phyloP scores from a whole-genome alignment of 495 filamentous ascomycete genomes.

The Penicillium canescens region DNA sequence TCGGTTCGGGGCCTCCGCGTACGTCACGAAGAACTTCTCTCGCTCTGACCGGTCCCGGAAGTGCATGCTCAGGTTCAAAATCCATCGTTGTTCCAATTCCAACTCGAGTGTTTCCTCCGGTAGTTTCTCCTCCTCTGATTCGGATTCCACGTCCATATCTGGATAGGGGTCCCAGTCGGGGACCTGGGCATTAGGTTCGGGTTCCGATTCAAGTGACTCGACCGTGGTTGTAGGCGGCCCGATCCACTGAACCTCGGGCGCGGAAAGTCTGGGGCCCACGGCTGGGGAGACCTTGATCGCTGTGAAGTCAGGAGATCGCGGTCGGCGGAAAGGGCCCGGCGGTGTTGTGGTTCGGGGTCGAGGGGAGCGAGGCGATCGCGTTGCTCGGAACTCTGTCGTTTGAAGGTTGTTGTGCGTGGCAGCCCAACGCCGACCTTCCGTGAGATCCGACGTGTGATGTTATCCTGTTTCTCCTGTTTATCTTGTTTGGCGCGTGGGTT shows the following conservation, averaged over 20 bases:
- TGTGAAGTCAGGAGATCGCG: constrained; percentile 52
- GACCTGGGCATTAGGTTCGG: constrained; percentile 19
- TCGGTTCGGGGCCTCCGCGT: constrained; percentile 71
- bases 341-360: constrained; percentile 55
- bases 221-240: constrained; percentile 39
- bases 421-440: constrained; percentile 77
- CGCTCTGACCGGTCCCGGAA: constrained; percentile 92
- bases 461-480: constrained; percentile 37
- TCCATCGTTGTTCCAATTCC: constrained; percentile 85
- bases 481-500: constrained; percentile 42
- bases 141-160: constrained; percentile 18
- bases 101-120: constrained; percentile 53
- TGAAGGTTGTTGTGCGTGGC: constrained; percentile 73
- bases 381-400: constrained; percentile 76
- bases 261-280: constrained; percentile 45
- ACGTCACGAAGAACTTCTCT: constrained; percentile 98
- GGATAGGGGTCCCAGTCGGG: constrained; percentile 30
- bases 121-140: neutral
- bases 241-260: constrained; percentile 49
- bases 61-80: constrained; percentile 97
- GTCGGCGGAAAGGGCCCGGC: constrained; percentile 74
- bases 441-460: constrained; percentile 57
- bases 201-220: constrained; percentile 15
- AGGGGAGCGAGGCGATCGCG: constrained; percentile 69
- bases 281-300: constrained; percentile 43